Conservation (phyloP, 768 basidiomycete genomes). For the Suillus subalutaceus region DNA sequence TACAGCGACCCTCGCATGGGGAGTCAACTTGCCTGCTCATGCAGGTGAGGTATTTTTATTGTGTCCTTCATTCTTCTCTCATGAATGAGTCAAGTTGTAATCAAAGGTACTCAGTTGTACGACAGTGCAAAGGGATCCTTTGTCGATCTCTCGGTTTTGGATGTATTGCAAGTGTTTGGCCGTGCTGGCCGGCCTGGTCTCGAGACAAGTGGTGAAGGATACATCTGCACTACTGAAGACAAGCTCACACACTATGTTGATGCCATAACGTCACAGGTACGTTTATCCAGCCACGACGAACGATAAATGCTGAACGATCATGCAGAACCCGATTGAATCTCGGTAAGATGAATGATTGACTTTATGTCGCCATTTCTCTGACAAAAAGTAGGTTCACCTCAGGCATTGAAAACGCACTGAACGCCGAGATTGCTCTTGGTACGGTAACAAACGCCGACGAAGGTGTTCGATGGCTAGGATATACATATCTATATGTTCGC, state of each 20-base stretch:
- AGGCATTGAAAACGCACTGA: slow-evolving; percentile 89
- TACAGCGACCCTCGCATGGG: slow-evolving; percentile 98
- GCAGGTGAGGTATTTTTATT: slow-evolving; percentile 60
- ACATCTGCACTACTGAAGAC: slow-evolving; percentile 93
- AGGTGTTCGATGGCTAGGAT: slow-evolving; percentile 93
- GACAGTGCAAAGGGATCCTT: slow-evolving; percentile 89
- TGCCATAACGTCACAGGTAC: slow-evolving; percentile 82
- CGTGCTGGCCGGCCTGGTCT: slow-evolving; percentile 89
- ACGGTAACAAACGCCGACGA: slow-evolving; percentile 88
- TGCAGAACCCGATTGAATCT: slow-evolving; percentile 92
- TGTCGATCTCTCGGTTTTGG: slow-evolving; percentile 89
- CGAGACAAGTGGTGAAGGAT: slow-evolving; percentile 94
- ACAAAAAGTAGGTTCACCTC: slow-evolving; percentile 59
- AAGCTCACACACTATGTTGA: slow-evolving; percentile 91
- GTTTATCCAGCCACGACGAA: slow-evolving; percentile 16
- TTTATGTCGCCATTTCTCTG: not conserved
- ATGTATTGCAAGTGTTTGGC: slow-evolving; percentile 97
- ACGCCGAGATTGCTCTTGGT: slow-evolving; percentile 93
- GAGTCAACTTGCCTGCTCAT: slow-evolving; percentile 97
- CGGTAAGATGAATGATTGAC: slow-evolving; percentile 53
- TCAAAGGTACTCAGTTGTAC: slow-evolving; percentile 98
- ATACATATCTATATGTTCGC: slow-evolving; percentile 94
- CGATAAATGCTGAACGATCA: slow-evolving; percentile 7
- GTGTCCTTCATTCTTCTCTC: slow-evolving; percentile 10
- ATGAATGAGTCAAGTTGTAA: slow-evolving; percentile 61